A percentile compares a stretch with the other conserved stretches of the same genome.
These are phyloP conservation scores for Petunia secreta DNA, from an alignment of 257 asterid genomes.

Conservation along the genomic window DNA sequence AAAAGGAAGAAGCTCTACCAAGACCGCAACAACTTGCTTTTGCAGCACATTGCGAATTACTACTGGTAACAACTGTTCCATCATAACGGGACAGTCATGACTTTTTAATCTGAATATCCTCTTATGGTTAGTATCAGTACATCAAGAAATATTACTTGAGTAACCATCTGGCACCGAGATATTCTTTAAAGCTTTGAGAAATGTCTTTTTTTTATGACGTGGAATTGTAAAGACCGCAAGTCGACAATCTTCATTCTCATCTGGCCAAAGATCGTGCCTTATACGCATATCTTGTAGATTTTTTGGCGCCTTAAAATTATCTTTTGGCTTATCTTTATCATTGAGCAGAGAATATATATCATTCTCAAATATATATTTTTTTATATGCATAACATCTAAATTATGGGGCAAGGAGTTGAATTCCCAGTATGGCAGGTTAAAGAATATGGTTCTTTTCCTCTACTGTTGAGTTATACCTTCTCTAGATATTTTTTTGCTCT, in stretches of 20 bases:
- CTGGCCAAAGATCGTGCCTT: not conserved
- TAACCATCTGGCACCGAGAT: not conserved
- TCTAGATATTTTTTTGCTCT: not conserved
- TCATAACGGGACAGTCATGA: not conserved
- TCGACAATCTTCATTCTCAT: not conserved
- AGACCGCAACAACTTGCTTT: not conserved
- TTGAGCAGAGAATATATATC: not conserved
- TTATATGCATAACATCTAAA: too few relatives aligned
- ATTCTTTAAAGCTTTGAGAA: not conserved
- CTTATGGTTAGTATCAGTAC: not conserved
- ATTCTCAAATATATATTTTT: not conserved
- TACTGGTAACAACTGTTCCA: not conserved
- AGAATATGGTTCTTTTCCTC: not conserved
- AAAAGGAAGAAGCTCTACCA: not conserved
- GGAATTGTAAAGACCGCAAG: not conserved
- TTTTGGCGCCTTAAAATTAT: not conserved
- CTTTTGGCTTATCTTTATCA: not conserved
- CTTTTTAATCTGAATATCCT: not conserved
- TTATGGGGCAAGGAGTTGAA: not conserved
- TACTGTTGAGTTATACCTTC: not conserved
- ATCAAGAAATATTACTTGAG: constrained; percentile 9
- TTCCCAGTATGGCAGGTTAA: too few relatives aligned
- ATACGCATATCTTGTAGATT: not conserved
- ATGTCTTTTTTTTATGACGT: not conserved
- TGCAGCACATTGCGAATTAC: not conserved